Evolutionary conservation across 2,329 filamentous ascomycete species (phyloP).

Genomic region (Beauveria medogensis): DNA sequence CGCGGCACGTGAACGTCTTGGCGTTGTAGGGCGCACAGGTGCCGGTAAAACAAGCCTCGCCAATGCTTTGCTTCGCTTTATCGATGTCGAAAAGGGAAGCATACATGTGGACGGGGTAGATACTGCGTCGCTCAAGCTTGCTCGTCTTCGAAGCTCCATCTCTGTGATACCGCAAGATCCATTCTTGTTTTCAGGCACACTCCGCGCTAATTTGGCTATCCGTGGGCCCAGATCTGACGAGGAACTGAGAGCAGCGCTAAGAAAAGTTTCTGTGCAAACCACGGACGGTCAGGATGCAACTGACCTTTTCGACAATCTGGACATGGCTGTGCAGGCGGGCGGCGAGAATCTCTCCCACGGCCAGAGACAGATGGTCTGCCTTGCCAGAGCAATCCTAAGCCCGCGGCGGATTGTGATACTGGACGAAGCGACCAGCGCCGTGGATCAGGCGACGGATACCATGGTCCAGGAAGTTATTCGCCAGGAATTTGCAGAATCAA

Average conservation of each 20-base stretch:
- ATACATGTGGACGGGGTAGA: constrained; percentile 9
- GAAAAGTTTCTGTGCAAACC: not conserved
- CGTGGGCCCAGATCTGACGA: not conserved
- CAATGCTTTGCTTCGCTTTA: constrained; percentile 7
- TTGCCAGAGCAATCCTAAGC: constrained; percentile 7
- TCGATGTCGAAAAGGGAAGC: not conserved
- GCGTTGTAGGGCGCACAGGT: constrained; percentile 12
- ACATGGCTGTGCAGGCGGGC: not conserved
- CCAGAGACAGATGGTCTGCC: constrained; percentile 12
- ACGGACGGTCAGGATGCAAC: not conserved
- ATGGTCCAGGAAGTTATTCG: constrained; percentile 9
- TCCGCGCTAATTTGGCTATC: constrained; percentile 3
- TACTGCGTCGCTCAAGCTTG: not conserved
- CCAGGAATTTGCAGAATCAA: constrained; percentile 3
- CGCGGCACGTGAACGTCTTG: constrained; percentile 2
- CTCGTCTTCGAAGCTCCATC: not conserved
- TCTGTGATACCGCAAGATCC: constrained; percentile 12
- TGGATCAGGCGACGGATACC: constrained; percentile 9
- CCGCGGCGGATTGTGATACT: constrained; percentile 9
- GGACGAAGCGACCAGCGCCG: constrained; percentile 13
- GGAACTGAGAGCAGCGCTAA: not conserved
- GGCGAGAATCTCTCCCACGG: constrained; percentile 11
- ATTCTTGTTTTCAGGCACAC: constrained; percentile 9
- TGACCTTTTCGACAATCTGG: not conserved
- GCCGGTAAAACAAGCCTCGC: constrained; percentile 9